Evolutionary conservation across 1,284 basidiomycete species (phyloP), one percentile per base, ranked within the genome.

Genomic region (Ganoderma lingzhi): DNA sequence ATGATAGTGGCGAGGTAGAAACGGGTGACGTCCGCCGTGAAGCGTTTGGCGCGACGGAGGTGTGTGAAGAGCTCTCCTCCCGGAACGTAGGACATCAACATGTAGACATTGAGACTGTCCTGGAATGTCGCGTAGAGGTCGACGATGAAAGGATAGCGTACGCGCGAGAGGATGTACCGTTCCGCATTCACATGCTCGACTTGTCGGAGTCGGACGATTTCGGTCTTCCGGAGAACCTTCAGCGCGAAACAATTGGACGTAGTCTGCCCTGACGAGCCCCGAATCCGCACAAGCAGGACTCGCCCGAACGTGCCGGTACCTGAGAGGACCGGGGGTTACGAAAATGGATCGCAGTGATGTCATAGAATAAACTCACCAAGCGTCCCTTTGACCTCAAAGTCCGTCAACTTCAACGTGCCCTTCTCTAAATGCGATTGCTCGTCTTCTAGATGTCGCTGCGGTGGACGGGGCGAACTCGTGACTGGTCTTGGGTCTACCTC

Each of bases 101-200:
- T 98, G 85, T 98, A 99, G 53, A 99, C 88, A 82, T 98, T 98
- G 76, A 96, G 87, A 72, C 93, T 93, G 80, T 99, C 97, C 79
- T 96, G 95, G 82, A 98, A 99, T 1, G 97, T 98, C 37, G 96
- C 96, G 83, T 97, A 99, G 70, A 95, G 87, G 74, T 95, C 92
- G 71, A 95, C 93, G 71, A 95, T 88, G 80, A 95, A 95, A 5
- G 93, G 93, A 74, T 95, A 93, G 45, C 89, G 88, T 60, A 94
- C 90, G 51, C 92, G 88, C 42, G 96, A 96, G 58, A 99, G 89
- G 80, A 99, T 98, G 78, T 96, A 95, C 44, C 97, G 90, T 80
- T 99, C 97, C 14, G 96, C 97, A 78, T 98, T 99, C 70, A 98
- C 97, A 82, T 99, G 97, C 78, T 99, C 97, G 68, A 99, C 95